These are phyloP conservation scores for Penicillium expansum DNA, from an alignment of 2,329 filamentous ascomycete genomes.

Conservation along the genomic window DNA sequence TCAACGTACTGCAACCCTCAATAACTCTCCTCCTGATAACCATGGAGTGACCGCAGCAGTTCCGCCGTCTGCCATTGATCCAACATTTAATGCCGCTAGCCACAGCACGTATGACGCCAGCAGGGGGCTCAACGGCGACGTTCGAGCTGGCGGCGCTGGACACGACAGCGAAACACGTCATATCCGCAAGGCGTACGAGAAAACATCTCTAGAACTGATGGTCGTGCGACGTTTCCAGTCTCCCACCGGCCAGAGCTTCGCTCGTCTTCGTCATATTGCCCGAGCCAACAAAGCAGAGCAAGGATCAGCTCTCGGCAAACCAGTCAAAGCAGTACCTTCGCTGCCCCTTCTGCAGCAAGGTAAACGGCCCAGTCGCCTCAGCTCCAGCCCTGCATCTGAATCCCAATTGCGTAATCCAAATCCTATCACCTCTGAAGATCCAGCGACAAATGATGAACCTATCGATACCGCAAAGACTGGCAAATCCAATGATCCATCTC, in stretches of 20 bases:
- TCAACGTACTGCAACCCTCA: conserved; percentile 45
- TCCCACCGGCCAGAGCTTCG: conserved; percentile 45
- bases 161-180: conserved; percentile 41
- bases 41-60: conserved; percentile 33
- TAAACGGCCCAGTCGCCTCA: conserved; percentile 19
- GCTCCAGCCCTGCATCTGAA: conserved; percentile 24
- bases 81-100: conserved; percentile 30
- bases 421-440: conserved; percentile 27
- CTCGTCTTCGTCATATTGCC: conserved; percentile 33
- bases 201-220: conserved; percentile 41
- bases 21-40: conserved; percentile 44
- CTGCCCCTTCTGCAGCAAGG: conserved; percentile 31
- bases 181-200: conserved; percentile 46
- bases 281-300: conserved; percentile 21
- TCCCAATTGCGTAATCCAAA: conserved; percentile 26
- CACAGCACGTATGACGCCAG: conserved; percentile 32
- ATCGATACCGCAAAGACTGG: conserved; percentile 21
- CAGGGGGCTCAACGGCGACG: conserved; percentile 30
- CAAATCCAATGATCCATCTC: conserved; percentile 33
- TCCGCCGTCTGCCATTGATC: conserved; percentile 38
- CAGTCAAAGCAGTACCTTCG: conserved; percentile 37
- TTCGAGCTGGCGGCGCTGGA: conserved; percentile 26
- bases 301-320: conserved; percentile 29
- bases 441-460: conserved; percentile 27
- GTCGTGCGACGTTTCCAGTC: conserved; percentile 48